Evolutionary conservation across 352 stramenopile species (phyloP), one percentile per base, ranked within the genome.

Genomic region (Hyphochytrium catenoides): DNA sequence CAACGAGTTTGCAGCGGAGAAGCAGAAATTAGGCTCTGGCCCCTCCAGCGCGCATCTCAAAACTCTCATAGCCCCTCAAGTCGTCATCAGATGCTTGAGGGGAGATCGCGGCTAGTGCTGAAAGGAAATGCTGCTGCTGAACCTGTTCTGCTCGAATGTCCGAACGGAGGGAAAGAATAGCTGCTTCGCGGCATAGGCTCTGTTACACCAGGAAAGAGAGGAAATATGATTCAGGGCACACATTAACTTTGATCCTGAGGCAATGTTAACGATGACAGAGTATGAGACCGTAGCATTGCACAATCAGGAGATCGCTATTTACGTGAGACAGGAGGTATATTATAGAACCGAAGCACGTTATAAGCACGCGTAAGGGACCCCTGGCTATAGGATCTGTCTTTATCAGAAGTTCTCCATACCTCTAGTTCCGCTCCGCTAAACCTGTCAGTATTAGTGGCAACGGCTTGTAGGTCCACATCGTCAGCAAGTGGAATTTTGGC

Each of bases 391-490:
- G n/a, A n/a, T n/a, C n/a, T n/a, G n/a, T n/a, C n/a, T n/a, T n/a
- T n/a, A n/a, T n/a, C n/a, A n/a, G n/a, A n/a, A n/a, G n/a, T n/a
- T n/a, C n/a, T n/a, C 3, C 44, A 17, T 51, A 78, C 71, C 62
- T 85, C 73, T 9, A 89, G 53, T 48, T 89, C 74, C 12, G 74
- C 74, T 19, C 74, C 74, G 17, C 63, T 84, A 39, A 81, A 86
- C 33, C 54, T 60, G 14, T 55, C 33, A 5, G 68, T 75, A 5
- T 53, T 41, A 3, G 37, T 31, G 8, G 67, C 64, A 26, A 87
- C 52, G 29, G 29, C 39, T 3, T 26, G 8, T n/a, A 86, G 29
- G 17, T 79, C 49, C 1, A 86, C 62, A 41, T 82, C 64, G 2
- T 43, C 34, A 12, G 60, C 46, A 2, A 87, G 42, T 23, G 57